Conservation (phyloP, 1,284 basidiomycete genomes). For the Microbotryum violaceum region DNA sequence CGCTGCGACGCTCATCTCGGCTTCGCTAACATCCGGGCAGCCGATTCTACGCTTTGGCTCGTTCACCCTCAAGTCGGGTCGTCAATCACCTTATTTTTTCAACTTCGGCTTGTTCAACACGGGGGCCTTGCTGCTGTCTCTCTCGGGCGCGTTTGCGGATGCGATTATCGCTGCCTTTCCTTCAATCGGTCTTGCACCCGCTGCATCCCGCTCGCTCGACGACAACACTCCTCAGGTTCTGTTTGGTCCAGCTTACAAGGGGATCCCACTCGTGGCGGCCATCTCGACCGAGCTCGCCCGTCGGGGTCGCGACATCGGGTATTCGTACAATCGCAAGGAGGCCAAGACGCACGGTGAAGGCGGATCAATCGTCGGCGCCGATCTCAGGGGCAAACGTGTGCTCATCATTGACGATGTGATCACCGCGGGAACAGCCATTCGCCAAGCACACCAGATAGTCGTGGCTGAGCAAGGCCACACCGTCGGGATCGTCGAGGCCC, state of each 20-base stretch:
- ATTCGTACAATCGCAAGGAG: constrained; percentile 92
- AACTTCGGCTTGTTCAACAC: constrained; percentile 84
- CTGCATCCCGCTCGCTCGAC: constrained; percentile 38
- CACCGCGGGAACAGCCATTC: constrained; percentile 87
- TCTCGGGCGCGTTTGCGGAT: constrained; percentile 77
- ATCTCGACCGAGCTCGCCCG: constrained; percentile 64
- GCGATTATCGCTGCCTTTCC: constrained; percentile 52
- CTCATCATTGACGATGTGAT: constrained; percentile 95
- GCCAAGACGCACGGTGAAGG: constrained; percentile 95
- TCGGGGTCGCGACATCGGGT: constrained; percentile 61
- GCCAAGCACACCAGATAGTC: constrained; percentile 69
- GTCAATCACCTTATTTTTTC: constrained; percentile 93
- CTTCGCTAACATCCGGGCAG: constrained; percentile 34
- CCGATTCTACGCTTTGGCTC: constrained; percentile 72
- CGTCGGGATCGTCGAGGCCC: constrained; percentile 80
- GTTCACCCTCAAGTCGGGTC: constrained; percentile 88
- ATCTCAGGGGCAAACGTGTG: constrained; percentile 68
- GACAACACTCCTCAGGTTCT: constrained; percentile 66
- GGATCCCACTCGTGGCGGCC: constrained; percentile 85
- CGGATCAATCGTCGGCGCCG: constrained; percentile 81
- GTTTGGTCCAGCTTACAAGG: constrained; percentile 98
- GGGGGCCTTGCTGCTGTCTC: constrained; percentile 67
- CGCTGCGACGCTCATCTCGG: constrained; percentile 23
- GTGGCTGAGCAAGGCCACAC: constrained; percentile 54
- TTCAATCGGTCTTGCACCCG: constrained; percentile 25